phyloP scores from a whole-genome alignment of 2,329 filamentous ascomycete genomes.

The Fusarium piperis region DNA sequence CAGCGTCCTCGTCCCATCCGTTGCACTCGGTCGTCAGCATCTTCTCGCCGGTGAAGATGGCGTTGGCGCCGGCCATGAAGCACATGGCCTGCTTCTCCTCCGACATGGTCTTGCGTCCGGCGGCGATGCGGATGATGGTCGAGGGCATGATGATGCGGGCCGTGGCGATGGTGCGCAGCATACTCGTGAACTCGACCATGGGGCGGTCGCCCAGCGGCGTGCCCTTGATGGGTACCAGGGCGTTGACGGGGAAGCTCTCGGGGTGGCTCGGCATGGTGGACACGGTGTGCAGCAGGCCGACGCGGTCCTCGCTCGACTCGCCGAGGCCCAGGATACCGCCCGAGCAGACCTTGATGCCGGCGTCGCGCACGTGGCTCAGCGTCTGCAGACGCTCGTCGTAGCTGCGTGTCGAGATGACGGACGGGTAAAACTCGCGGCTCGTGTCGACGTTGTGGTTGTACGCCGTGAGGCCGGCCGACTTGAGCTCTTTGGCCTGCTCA shows the following conservation, averaged over 20 bases:
- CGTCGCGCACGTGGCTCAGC: slow-evolving; percentile 81
- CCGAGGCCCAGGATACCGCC: slow-evolving; percentile 89
- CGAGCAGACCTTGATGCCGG: slow-evolving; percentile 89
- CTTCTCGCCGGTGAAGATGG: slow-evolving; percentile 95
- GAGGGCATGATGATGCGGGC: slow-evolving; percentile 84
- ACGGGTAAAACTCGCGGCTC: slow-evolving; percentile 87
- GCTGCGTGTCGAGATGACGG: slow-evolving; percentile 82
- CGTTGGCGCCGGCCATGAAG: slow-evolving; percentile 91
- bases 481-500: slow-evolving; percentile 82
- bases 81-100: slow-evolving; percentile 91
- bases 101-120: slow-evolving; percentile 82
- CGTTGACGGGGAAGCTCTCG: slow-evolving; percentile 91
- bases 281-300: slow-evolving; percentile 85
- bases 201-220: slow-evolving; percentile 82
- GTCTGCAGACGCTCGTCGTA: slow-evolving; percentile 90
- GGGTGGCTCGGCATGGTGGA: slow-evolving; percentile 83
- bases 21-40: slow-evolving; percentile 94
- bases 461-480: slow-evolving; percentile 84
- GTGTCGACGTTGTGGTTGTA: slow-evolving; percentile 98
- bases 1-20: slow-evolving; percentile 88
- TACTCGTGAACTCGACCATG: slow-evolving; percentile 78
- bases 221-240: slow-evolving; percentile 88
- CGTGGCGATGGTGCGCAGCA: slow-evolving; percentile 85
- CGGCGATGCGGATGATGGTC: slow-evolving; percentile 88
- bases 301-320: slow-evolving; percentile 79